Evolutionary conservation across 495 filamentous ascomycete genomes (phyloP), one percentile per base, ranked within the genome.

Genomic region (Hyaloscypha bicolor): DNA sequence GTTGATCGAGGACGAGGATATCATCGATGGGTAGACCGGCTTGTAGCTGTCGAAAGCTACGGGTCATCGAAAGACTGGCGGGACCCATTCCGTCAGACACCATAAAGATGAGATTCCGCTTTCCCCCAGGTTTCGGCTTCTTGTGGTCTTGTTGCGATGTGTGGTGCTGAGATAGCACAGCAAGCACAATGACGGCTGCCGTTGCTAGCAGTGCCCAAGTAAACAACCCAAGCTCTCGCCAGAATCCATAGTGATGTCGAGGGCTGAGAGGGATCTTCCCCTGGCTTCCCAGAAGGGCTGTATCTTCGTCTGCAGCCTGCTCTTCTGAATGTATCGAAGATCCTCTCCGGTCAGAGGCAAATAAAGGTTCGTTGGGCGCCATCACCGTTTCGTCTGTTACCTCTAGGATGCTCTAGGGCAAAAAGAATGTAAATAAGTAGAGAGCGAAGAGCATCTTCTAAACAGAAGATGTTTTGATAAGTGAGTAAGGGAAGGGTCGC

Each of bases 41-140:
- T 56, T 68, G 33, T 53, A 81, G 77, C 76, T 99, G 95, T 33
- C 87, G 83, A 80, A 92, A 98, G 73, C 86, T 88, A 56, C 95
- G 82, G 6, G 96, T 97, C 74, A 98, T 77, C 14, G 87, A 87
- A 30, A 98, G 83, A 75, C 92, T 94, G 25, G 94, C 91, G 3
- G 95, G 95, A 0, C 95, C 95, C 96, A 99, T 98, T 63, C 94
- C 95, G 74, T 99, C 95, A 0, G 92, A 96, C 9, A 99, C 96
- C 96, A 99, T 98, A 82, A 99, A 98, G 67, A 99, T 90, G 48
- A 98, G 78, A 74, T 97, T 99, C 30, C 90, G 84, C 78, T 98
- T 99, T 16, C 91, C 90, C 56, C 60, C 70, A 37, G 45, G 32
- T 22, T 60, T 66, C 52, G 52, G 60, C 35, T 70, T 68, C 51